Percentiles rank a stretch among this genome's conserved stretches.
phyloP scores from a whole-genome alignment of 169 alveolate genomes.

The Babesia bovis region DNA sequence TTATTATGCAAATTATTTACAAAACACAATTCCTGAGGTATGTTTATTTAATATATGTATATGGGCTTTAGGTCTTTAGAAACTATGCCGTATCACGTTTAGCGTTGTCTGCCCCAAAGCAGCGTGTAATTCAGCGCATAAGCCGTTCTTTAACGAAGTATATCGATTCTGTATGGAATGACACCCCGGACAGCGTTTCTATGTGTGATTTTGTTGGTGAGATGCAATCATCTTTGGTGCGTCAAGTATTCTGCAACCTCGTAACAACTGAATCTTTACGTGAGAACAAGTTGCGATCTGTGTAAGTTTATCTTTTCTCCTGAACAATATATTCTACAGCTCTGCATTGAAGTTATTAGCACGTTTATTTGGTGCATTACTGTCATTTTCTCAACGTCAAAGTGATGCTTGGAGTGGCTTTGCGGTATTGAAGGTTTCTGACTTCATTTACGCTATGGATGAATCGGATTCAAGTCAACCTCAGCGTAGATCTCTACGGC shows the following conservation, averaged over 20 bases:
- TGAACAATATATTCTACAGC: background rate
- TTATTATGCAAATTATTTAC: slow-evolving; percentile 5
- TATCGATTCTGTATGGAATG: slow-evolving; percentile 44
- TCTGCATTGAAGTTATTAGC: slow-evolving; percentile 21
- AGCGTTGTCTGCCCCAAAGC: slow-evolving; percentile 45
- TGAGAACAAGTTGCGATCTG: slow-evolving; percentile 12
- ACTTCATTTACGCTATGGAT: slow-evolving; percentile 9
- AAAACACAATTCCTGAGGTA: slow-evolving; percentile 39
- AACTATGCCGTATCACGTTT: slow-evolving; percentile 21
- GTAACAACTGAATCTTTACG: slow-evolving; percentile 15
- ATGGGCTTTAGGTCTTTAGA: slow-evolving; percentile 16
- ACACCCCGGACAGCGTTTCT: background rate
- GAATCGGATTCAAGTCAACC: background rate
- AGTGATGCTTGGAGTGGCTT: slow-evolving; percentile 65
- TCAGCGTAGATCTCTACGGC: slow-evolving; percentile 8
- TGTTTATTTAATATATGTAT: background rate
- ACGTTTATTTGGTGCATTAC: slow-evolving; percentile 26
- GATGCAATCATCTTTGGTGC: slow-evolving; percentile 66
- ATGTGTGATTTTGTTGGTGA: slow-evolving; percentile 50
- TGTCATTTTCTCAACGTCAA: slow-evolving; percentile 47
- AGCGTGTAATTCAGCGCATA: slow-evolving; percentile 49
- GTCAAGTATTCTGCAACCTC: slow-evolving; percentile 59
- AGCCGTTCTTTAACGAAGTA: slow-evolving; percentile 45
- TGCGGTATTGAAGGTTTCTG: slow-evolving; percentile 40
- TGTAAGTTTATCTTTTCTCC: slow-evolving; percentile 5